Evolutionary conservation across 2,329 filamentous ascomycete genomes (phyloP).

Genomic region (Metarhizium robertsii): DNA sequence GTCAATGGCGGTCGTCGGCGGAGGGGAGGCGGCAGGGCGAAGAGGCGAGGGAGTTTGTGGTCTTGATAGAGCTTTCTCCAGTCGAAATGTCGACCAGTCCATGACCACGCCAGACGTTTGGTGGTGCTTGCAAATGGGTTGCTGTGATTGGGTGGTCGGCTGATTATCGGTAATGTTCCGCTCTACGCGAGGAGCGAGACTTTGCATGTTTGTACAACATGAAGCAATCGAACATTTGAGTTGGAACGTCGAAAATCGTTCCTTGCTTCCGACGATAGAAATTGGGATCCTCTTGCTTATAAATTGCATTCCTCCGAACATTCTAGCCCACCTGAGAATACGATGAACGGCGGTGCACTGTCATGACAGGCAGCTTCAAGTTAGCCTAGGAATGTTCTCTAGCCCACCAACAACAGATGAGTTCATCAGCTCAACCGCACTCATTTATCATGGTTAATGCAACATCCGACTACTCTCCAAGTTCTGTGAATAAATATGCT

Average conservation of each 20-base stretch:
- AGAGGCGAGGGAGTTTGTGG: constrained; percentile 13
- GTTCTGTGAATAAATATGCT: background rate
- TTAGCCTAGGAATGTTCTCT: too few species aligned
- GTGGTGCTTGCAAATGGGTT: constrained; percentile 14
- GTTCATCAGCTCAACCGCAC: too few species aligned
- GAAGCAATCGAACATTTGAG: too few species aligned
- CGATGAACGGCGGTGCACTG: background rate
- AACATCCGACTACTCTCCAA: background rate
- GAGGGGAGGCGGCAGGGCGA: constrained; percentile 2
- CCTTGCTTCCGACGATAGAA: too few species aligned
- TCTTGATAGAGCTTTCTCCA: constrained; percentile 18
- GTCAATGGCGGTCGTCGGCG: constrained; percentile 11
- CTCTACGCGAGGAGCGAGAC: too few species aligned
- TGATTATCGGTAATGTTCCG: constrained; percentile 7
- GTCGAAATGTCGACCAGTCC: constrained; percentile 23
- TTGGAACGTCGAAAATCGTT: background rate
- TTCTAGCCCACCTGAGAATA: background rate
- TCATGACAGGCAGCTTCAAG: background rate
- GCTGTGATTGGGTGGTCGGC: constrained; percentile 15
- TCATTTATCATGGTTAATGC: too few species aligned
- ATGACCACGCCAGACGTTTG: constrained; percentile 32
- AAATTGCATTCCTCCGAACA: background rate
- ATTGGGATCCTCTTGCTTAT: background rate
- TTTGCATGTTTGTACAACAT: too few species aligned
- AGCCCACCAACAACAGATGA: too few species aligned